These are phyloP conservation scores for Anthracocystis setariae DNA, from an alignment of 1,284 basidiomycete species.

Conservation along the genomic window DNA sequence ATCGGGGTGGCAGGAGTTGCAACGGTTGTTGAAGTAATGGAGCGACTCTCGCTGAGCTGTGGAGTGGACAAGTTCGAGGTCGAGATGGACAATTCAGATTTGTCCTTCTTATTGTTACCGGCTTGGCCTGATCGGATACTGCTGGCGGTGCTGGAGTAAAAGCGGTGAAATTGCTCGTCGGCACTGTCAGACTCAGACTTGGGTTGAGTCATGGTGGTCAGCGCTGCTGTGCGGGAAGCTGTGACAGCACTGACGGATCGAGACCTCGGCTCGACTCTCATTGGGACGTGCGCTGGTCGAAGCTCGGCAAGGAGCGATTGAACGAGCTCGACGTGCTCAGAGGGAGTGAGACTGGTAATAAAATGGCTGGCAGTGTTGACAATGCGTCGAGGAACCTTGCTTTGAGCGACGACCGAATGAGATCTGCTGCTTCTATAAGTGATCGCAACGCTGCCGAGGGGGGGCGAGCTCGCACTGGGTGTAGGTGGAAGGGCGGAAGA, in stretches of 20 bases:
- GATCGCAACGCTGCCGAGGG: background rate
- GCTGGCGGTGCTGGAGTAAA: background rate
- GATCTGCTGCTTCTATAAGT: constrained; percentile 1
- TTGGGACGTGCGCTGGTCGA: constrained; percentile 7
- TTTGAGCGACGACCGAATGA: constrained; percentile 7
- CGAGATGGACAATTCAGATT: background rate
- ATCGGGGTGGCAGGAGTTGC: constrained; percentile 13
- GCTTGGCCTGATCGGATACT: background rate
- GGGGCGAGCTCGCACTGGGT: constrained; percentile 7
- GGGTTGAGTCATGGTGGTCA: background rate
- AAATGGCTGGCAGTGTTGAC: constrained; percentile 14
- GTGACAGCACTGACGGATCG: background rate
- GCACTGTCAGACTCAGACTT: no score
- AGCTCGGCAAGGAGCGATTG: constrained; percentile 23
- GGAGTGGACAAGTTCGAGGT: constrained; percentile 13
- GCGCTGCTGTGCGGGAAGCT: background rate
- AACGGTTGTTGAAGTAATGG: constrained; percentile 14
- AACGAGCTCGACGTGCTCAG: constrained; percentile 22
- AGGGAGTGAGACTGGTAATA: constrained; percentile 13
- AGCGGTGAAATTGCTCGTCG: constrained; percentile 2
- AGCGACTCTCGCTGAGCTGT: constrained; percentile 25
- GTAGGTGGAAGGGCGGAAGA: constrained; percentile 27
- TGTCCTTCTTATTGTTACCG: constrained; percentile 10
- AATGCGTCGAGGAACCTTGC: constrained; percentile 9
- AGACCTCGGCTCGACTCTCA: constrained; percentile 1